Evolutionary conservation across 495 filamentous ascomycete genomes (phyloP).

Genomic region (Penicillium turbatum): DNA sequence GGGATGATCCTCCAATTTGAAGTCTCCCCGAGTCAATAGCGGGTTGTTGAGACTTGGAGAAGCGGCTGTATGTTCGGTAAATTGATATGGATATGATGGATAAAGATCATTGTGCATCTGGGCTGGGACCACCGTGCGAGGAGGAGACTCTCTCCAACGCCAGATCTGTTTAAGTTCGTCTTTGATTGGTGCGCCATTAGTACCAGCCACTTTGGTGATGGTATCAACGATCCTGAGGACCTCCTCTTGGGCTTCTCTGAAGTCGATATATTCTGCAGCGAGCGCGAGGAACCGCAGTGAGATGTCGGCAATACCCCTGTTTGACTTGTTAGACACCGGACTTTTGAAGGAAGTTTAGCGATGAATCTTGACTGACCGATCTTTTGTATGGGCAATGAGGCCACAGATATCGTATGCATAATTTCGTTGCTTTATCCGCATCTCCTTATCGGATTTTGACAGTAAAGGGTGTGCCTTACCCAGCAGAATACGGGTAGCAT

Average conservation of each 20-base stretch:
- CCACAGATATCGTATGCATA: constrained; percentile 84
- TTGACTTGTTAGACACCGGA: not conserved
- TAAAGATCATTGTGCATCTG: constrained; percentile 25
- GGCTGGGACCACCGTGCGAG: constrained; percentile 20
- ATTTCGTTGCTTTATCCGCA: constrained; percentile 60
- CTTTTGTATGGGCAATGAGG: constrained; percentile 78
- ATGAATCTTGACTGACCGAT: constrained; percentile 45
- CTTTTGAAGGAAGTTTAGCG: not conserved
- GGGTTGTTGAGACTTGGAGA: constrained; percentile 58
- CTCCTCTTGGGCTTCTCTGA: constrained; percentile 73
- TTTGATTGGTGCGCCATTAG: constrained; percentile 65
- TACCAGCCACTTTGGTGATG: constrained; percentile 73
- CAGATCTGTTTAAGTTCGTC: constrained; percentile 68
- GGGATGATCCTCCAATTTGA: constrained; percentile 67
- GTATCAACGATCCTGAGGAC: constrained; percentile 70
- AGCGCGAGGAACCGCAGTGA: constrained; percentile 74
- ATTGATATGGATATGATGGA: constrained; percentile 18
- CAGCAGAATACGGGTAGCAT: constrained; percentile 77
- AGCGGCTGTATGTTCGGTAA: constrained; percentile 26
- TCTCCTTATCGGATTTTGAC: constrained; percentile 51
- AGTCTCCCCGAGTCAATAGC: constrained; percentile 61
- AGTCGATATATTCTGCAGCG: constrained; percentile 68
- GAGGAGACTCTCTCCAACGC: constrained; percentile 58
- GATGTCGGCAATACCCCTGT: constrained; percentile 66
- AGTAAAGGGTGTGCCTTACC: constrained; percentile 71